Conservation (phyloP, 768 basidiomycete species). For the Clitopilus hobsonii region DNA sequence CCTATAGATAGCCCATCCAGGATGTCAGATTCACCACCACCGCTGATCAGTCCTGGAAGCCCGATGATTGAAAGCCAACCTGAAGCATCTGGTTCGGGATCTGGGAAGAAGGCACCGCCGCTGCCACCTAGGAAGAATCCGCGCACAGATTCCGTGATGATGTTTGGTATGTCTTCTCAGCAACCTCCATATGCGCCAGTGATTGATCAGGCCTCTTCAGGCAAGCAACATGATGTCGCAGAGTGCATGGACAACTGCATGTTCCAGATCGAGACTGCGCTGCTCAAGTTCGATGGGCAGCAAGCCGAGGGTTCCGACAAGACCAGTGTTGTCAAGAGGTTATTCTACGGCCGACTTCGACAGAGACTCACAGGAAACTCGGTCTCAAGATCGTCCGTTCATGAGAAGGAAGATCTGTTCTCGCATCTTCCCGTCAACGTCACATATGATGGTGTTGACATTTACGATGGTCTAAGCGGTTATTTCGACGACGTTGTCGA, state of each 20-base stretch:
- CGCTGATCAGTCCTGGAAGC: slow-evolving; percentile 16
- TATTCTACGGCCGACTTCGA: slow-evolving; percentile 85
- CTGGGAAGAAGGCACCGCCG: slow-evolving; percentile 43
- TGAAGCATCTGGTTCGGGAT: slow-evolving; percentile 26
- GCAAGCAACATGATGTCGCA: slow-evolving; percentile 95
- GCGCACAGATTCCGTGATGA: slow-evolving; percentile 72
- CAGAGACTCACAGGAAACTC: slow-evolving; percentile 41
- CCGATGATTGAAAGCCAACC: slow-evolving; percentile 21
- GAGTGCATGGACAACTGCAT: slow-evolving; percentile 99
- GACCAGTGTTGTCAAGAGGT: slow-evolving; percentile 84
- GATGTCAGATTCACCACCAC: slow-evolving; percentile 28
- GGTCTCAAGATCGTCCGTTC: slow-evolving; percentile 49
- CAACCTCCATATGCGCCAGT: neutral
- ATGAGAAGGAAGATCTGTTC: slow-evolving; percentile 89
- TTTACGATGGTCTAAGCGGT: slow-evolving; percentile 89
- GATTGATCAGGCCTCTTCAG: slow-evolving; percentile 30
- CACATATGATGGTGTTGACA: slow-evolving; percentile 79
- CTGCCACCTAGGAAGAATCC: slow-evolving; percentile 51
- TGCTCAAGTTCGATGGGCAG: slow-evolving; percentile 65
- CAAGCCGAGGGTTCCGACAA: slow-evolving; percentile 47
- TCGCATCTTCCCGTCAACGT: slow-evolving; percentile 94
- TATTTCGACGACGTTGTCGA: slow-evolving; percentile 91
- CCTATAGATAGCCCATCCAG: slow-evolving; percentile 13
- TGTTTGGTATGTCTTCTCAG: slow-evolving; percentile 63
- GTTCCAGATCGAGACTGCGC: slow-evolving; percentile 94